Percentiles rank a stretch among this genome's conserved stretches.
Evolutionary conservation across 2,329 filamentous ascomycete species (phyloP).

Genomic region (Cercospora zeina): DNA sequence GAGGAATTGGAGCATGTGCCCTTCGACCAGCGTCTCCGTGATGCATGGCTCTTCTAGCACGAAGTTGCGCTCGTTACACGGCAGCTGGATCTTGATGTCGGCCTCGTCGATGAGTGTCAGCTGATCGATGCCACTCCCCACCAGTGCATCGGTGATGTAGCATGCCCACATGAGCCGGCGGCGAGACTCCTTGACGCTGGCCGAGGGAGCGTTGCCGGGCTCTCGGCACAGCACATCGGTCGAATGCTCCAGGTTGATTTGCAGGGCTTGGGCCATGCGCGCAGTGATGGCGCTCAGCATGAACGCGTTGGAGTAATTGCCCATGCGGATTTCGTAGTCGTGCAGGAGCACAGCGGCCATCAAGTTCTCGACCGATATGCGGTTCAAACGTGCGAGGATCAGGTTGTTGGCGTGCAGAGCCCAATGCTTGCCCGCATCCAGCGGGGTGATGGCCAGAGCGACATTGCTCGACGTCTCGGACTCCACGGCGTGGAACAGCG

Average conservation of each 20-base stretch:
- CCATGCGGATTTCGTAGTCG: constrained; percentile 33
- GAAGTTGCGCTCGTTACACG: constrained; percentile 33
- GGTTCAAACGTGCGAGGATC: constrained; percentile 29
- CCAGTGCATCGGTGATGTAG: constrained; percentile 32
- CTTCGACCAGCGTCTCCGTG: constrained; percentile 30
- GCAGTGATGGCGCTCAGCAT: constrained; percentile 33
- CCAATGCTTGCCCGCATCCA: constrained; percentile 32
- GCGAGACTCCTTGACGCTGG: constrained; percentile 33
- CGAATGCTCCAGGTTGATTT: constrained; percentile 34
- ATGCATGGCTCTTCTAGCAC: constrained; percentile 33
- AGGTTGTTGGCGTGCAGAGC: constrained; percentile 30
- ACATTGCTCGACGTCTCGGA: constrained; percentile 21
- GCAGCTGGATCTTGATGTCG: constrained; percentile 34
- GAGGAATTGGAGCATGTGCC: constrained; percentile 29
- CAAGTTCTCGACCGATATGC: constrained; percentile 32
- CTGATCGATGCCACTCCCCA: constrained; percentile 33
- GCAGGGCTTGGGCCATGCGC: constrained; percentile 32
- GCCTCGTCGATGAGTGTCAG: constrained; percentile 32
- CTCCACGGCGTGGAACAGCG: constrained; percentile 31
- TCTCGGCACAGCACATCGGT: constrained; percentile 32
- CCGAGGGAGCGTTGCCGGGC: constrained; percentile 26
- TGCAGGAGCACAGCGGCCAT: constrained; percentile 33
- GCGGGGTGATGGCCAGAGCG: constrained; percentile 25
- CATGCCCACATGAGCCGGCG: constrained; percentile 34
- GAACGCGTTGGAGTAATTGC: constrained; percentile 32